Conservation (phyloP, 768 basidiomycete species). For the Suillus variegatus region DNA sequence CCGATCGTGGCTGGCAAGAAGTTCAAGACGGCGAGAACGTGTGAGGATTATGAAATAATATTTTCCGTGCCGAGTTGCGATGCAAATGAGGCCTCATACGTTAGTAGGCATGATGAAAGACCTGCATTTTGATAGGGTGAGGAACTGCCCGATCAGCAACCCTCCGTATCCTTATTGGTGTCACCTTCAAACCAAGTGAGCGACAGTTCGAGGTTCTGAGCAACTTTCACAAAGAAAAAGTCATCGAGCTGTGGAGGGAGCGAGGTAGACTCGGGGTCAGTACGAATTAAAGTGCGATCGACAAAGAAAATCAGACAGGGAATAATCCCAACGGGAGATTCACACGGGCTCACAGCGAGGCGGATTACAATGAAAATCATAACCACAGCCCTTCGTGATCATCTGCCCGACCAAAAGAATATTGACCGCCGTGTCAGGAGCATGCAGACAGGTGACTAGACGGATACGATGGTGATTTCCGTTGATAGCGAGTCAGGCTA, state of each 20-base stretch:
- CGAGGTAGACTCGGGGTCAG: not conserved
- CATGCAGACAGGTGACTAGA: not conserved
- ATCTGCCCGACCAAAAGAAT: constrained; percentile 1
- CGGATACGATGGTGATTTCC: not conserved
- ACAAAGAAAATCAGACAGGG: not conserved
- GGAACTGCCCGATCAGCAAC: not conserved
- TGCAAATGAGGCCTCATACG: not conserved
- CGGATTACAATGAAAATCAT: not conserved
- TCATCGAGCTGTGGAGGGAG: not conserved
- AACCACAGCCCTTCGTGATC: not conserved
- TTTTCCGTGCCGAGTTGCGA: not conserved
- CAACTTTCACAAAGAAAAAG: not conserved
- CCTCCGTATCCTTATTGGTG: not conserved
- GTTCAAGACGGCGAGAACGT: not conserved
- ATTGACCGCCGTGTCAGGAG: not conserved
- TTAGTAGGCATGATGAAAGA: not conserved
- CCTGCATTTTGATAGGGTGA: not conserved
- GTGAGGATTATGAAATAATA: not conserved
- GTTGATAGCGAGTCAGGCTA: constrained; percentile 1
- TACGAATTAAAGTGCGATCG: not conserved
- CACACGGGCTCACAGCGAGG: not conserved
- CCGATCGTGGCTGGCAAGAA: not conserved
- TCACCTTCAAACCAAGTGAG: not conserved
- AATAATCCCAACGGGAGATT: not conserved
- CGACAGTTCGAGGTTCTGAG: not conserved